Evolutionary conservation across 805 yeast genomes (phyloP), one percentile per base, ranked within the genome.

Genomic region (Cyberlindnera amylophila): DNA sequence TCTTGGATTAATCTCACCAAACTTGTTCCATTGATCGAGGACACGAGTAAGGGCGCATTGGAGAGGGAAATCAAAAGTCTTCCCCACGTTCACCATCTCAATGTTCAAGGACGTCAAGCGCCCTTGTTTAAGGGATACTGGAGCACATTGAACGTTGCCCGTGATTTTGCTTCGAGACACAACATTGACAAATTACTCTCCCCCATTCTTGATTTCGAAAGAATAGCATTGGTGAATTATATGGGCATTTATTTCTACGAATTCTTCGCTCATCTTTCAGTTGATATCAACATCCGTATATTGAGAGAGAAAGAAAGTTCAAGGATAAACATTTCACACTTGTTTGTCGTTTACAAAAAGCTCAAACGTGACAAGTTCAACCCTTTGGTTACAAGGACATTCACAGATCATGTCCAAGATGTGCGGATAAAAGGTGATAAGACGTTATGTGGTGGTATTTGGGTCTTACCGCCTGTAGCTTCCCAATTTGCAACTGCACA

Each of bases 361-460:
- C 30, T 46, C 6, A 53, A 47, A 28, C 51, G 54, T 2, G 28
- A 43, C 4, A 36, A 43, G 2, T 44, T 45, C 3, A 34, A 36
- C 10, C 30, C 39, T 5, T 24, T 34, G 6, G 15, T 49, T 4
- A 27, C 49, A 12, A 47, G 57, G 24, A 33, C 53, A 1, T 52
- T 58, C 26, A 44, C 44, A 18, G 39, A 17, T 0, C 36, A 39
- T 5, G 46, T 46, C 30, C 45, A 42, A 28, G 40, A 41, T 9
- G 27, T 54, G 7, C 26, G 33, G 12, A 40, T 44, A 11, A 46
- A 43, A 41, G 49, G 50, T 32, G 64, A 60, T 16, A 35, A 35
- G 1, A 50, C 64, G 1, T 34, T 60, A 7, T 54, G 59, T 42
- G 64, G 64, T 17, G 64, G 64, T 1, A 52, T 47, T 29, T 60